A percentile compares a stretch with the other conserved stretches of the same genome.
These are phyloP conservation scores for Elasticomyces elasticus DNA, from an alignment of 495 filamentous ascomycete genomes.

Conservation along the genomic window DNA sequence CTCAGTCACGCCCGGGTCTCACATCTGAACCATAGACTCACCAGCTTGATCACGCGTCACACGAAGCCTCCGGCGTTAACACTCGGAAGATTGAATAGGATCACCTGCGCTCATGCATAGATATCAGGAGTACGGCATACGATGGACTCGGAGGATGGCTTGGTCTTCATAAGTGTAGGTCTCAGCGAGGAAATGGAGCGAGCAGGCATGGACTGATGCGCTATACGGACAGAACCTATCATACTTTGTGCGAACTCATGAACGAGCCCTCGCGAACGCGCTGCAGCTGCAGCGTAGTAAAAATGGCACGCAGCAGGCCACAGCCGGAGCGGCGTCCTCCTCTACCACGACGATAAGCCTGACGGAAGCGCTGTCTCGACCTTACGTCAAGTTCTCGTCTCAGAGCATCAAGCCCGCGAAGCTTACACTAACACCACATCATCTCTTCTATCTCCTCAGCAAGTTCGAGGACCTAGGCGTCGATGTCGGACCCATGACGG, in stretches of 20 bases:
- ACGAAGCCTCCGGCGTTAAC: neutral
- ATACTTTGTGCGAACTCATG: slow-evolving; percentile 90
- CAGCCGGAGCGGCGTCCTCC: slow-evolving; percentile 31
- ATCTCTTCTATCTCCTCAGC: slow-evolving; percentile 90
- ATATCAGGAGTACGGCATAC: slow-evolving; percentile 12
- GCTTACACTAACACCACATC: slow-evolving; percentile 89
- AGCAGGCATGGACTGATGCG: neutral
- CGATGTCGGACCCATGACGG: slow-evolving; percentile 86
- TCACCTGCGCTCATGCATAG: slow-evolving; percentile 16
- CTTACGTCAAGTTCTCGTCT: slow-evolving; percentile 72
- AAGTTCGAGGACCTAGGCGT: slow-evolving; percentile 89
- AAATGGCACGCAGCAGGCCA: slow-evolving; percentile 40
- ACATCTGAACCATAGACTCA: neutral
- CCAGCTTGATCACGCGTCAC: neutral
- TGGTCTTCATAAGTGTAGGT: slow-evolving; percentile 18
- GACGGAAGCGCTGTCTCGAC: slow-evolving; percentile 75
- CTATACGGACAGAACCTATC: slow-evolving; percentile 64
- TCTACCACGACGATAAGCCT: slow-evolving; percentile 59
- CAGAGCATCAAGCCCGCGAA: slow-evolving; percentile 78
- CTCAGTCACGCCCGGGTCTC: neutral
- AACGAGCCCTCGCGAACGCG: slow-evolving; percentile 93
- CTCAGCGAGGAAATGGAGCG: neutral
- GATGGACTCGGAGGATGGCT: slow-evolving; percentile 24
- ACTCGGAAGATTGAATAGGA: neutral
- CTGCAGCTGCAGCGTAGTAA: slow-evolving; percentile 62